A percentile compares a stretch with the other conserved stretches of the same genome.
Evolutionary conservation across 2,329 filamentous ascomycete species (phyloP).

Genomic region (Dryadomyces quercivorus): DNA sequence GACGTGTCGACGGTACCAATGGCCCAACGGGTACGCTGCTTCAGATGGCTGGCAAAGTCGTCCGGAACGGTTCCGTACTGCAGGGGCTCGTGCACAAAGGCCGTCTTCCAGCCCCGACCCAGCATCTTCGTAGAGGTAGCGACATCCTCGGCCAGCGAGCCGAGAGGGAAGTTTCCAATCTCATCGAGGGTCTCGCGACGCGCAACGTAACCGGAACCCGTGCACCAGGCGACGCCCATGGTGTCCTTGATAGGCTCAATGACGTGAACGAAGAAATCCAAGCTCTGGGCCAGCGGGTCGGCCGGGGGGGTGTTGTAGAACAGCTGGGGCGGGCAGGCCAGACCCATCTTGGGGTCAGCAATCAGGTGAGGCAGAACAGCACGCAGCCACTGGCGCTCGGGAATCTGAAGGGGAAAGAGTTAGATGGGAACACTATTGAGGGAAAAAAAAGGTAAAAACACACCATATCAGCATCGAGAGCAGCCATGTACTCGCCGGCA

Average conservation of each 20-base stretch:
- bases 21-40: slow-evolving; percentile 42
- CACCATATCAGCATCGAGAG: slow-evolving; percentile 52
- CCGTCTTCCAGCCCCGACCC: slow-evolving; percentile 48
- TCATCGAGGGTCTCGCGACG: slow-evolving; percentile 44
- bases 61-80: slow-evolving; percentile 48
- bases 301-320: slow-evolving; percentile 49
- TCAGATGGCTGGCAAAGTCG: slow-evolving; percentile 39
- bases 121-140: slow-evolving; percentile 45
- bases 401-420: slow-evolving; percentile 24
- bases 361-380: slow-evolving; percentile 44
- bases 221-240: slow-evolving; percentile 44
- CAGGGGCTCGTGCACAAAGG: slow-evolving; percentile 44
- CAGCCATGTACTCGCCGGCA: slow-evolving; percentile 44
- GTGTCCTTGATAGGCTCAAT: slow-evolving; percentile 35
- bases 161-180: slow-evolving; percentile 49
- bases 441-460: not conserved
- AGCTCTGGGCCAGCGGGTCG: slow-evolving; percentile 44
- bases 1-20: slow-evolving; percentile 45
- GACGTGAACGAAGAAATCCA: slow-evolving; percentile 44
- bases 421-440: not conserved
- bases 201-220: slow-evolving; percentile 48
- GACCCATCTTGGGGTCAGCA: slow-evolving; percentile 39
- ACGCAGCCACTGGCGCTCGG: slow-evolving; percentile 45
- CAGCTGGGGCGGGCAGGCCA: slow-evolving; percentile 46
- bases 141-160: slow-evolving; percentile 49